phyloP scores from a whole-genome alignment of 768 basidiomycete species.

The Phaffia australis region DNA sequence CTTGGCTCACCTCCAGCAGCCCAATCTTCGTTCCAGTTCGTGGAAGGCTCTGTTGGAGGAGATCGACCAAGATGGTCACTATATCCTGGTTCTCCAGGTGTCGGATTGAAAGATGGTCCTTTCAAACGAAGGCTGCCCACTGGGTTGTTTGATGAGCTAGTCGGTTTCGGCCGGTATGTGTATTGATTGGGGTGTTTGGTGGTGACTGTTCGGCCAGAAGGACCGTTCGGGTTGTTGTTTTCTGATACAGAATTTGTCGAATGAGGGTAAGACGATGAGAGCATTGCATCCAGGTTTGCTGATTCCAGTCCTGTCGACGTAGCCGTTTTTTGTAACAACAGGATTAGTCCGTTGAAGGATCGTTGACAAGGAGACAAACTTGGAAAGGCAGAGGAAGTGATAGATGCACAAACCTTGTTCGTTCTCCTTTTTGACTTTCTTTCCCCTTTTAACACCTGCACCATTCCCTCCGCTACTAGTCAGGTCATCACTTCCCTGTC shows the following conservation, averaged over 20 bases:
- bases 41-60: too few relatives aligned
- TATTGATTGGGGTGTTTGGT: conserved; percentile 46
- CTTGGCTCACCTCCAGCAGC: too few relatives aligned
- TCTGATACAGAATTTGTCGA: not conserved
- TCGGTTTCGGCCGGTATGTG: conserved; percentile 41
- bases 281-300: not conserved
- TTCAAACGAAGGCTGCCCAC: not conserved
- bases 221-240: conserved; percentile 5
- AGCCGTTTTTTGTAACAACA: not conserved
- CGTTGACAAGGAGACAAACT: not conserved
- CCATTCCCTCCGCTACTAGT: not conserved
- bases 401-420: not conserved
- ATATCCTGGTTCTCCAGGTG: not conserved
- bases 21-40: too few relatives aligned
- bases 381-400: not conserved
- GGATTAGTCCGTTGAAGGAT: not conserved
- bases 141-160: not conserved
- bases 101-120: not conserved
- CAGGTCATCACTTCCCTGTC: not conserved
- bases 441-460: conserved; percentile 8
- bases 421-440: conserved; percentile 20
- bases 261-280: not conserved
- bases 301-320: conserved; percentile 1
- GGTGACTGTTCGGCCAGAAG: conserved; percentile 10
- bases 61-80: too few relatives aligned